Evolutionary conservation across 495 filamentous ascomycete genomes (phyloP).

Genomic region (Venustampulla echinocandica): DNA sequence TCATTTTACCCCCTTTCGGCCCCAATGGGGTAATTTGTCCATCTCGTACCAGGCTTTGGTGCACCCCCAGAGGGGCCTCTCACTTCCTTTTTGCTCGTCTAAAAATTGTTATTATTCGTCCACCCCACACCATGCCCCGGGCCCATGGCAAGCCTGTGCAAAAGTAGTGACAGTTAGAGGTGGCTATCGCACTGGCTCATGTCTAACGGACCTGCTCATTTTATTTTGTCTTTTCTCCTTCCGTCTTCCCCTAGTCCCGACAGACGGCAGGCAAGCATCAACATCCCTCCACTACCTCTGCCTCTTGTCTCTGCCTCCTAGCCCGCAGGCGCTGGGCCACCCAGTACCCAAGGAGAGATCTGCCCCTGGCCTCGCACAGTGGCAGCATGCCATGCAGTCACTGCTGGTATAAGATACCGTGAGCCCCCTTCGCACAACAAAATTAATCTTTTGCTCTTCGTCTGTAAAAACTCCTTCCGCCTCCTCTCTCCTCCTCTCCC

Average conservation of each 20-base stretch:
- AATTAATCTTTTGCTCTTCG: conserved; percentile 8
- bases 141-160: conserved; percentile 8
- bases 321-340: not conserved
- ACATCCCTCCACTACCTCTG: conserved; percentile 3
- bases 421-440: conserved; percentile 12
- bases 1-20: conserved; percentile 2
- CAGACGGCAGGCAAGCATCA: conserved; percentile 15
- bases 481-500: conserved; percentile 2
- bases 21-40: not conserved
- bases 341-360: conserved; percentile 2
- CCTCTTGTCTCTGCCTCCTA: not conserved
- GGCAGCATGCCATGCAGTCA: conserved; percentile 9
- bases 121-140: not conserved
- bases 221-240: conserved; percentile 19
- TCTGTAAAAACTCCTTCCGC: conserved; percentile 1
- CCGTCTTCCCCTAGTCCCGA: conserved; percentile 15
- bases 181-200: not conserved
- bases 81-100: conserved; percentile 2
- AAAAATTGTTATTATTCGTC: conserved; percentile 5
- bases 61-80: not conserved
- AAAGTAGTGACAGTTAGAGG: not conserved
- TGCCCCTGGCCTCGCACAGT: conserved; percentile 7
- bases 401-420: conserved; percentile 15
- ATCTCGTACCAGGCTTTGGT: not conserved
- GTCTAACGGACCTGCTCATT: conserved; percentile 4